A percentile compares a stretch with the other conserved stretches of the same genome.
Conservation (phyloP, 2,329 filamentous ascomycete genomes). For the Phyllachora maydis region DNA sequence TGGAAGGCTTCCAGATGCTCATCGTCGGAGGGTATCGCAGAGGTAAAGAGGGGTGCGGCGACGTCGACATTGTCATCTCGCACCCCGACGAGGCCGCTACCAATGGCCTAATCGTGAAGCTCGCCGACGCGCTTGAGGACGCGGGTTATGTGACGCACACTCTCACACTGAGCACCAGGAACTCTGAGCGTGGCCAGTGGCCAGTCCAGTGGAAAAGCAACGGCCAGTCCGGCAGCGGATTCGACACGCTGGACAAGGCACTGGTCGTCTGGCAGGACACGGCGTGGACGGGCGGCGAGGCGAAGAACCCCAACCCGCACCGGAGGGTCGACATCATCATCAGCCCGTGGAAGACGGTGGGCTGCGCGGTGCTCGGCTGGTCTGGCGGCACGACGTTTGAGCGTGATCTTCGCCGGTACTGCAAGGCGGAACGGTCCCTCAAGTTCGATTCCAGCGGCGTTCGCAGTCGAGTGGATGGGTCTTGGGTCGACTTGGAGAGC, state of each 20-base stretch:
- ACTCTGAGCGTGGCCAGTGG: slow-evolving; percentile 50
- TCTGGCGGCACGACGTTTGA: slow-evolving; percentile 77
- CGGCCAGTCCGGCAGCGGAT: slow-evolving; percentile 36
- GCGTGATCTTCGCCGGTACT: slow-evolving; percentile 64
- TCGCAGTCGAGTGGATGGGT: slow-evolving; percentile 41
- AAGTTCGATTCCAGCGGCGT: slow-evolving; percentile 90
- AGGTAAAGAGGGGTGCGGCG: slow-evolving; percentile 52
- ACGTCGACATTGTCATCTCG: slow-evolving; percentile 72
- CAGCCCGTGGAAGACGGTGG: slow-evolving; percentile 69
- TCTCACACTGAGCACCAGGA: slow-evolving; percentile 46
- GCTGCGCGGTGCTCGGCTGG: slow-evolving; percentile 81
- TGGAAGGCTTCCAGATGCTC: slow-evolving; percentile 29
- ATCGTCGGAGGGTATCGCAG: slow-evolving; percentile 69
- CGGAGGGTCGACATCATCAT: slow-evolving; percentile 85
- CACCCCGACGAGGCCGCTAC: slow-evolving; percentile 56
- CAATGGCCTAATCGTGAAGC: slow-evolving; percentile 43
- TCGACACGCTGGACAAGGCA: slow-evolving; percentile 81
- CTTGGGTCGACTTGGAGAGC: slow-evolving; percentile 53
- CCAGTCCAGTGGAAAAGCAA: slow-evolving; percentile 31
- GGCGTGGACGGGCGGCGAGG: slow-evolving; percentile 16
- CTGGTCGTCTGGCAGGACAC: slow-evolving; percentile 82
- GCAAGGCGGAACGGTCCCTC: slow-evolving; percentile 47
- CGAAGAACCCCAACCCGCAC: slow-evolving; percentile 49
- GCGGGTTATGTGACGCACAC: slow-evolving; percentile 63
- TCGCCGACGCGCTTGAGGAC: slow-evolving; percentile 51